Conservation (phyloP, 306 rosid species). For the Delonix regia region DNA sequence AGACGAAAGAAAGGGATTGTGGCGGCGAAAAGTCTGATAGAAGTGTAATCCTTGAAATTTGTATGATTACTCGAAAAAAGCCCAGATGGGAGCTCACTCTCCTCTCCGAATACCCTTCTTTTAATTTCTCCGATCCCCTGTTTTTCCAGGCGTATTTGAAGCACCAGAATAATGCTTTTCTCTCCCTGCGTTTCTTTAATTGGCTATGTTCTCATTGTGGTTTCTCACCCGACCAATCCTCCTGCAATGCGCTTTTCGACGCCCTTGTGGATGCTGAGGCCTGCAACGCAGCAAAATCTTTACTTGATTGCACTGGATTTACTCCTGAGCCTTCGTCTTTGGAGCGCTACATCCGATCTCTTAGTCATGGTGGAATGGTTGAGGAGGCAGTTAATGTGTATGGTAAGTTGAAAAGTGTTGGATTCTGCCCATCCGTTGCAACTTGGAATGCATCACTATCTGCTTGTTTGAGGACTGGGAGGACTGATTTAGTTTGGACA, state of each 20-base stretch:
- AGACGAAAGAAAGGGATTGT: constrained; percentile 40
- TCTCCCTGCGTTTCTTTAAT: constrained; percentile 73
- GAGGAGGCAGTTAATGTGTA: constrained; percentile 61
- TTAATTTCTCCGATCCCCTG: constrained; percentile 59
- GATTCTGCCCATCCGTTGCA: constrained; percentile 49
- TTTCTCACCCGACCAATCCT: constrained; percentile 55
- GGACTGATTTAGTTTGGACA: constrained; percentile 68
- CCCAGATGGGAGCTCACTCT: constrained; percentile 77
- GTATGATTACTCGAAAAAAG: constrained; percentile 56
- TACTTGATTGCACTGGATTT: constrained; percentile 54
- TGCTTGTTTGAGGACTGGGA: constrained; percentile 55
- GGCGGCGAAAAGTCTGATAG: constrained; percentile 18
- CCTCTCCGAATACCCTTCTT: constrained; percentile 61
- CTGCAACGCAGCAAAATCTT: constrained; percentile 51
- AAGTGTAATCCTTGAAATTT: constrained; percentile 40
- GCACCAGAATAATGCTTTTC: constrained; percentile 59
- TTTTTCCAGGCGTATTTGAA: constrained; percentile 55
- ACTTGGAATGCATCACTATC: constrained; percentile 67
- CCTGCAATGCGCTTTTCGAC: constrained; percentile 55
- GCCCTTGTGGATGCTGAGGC: constrained; percentile 68
- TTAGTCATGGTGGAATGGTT: constrained; percentile 55
- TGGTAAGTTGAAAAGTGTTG: constrained; percentile 43
- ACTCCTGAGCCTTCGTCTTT: constrained; percentile 52
- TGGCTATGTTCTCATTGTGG: constrained; percentile 59
- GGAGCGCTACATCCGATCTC: constrained; percentile 58